Evolutionary conservation across 2,329 filamentous ascomycete species (phyloP), one percentile per base, ranked within the genome.

Genomic region (Aureobasidium sp.): DNA sequence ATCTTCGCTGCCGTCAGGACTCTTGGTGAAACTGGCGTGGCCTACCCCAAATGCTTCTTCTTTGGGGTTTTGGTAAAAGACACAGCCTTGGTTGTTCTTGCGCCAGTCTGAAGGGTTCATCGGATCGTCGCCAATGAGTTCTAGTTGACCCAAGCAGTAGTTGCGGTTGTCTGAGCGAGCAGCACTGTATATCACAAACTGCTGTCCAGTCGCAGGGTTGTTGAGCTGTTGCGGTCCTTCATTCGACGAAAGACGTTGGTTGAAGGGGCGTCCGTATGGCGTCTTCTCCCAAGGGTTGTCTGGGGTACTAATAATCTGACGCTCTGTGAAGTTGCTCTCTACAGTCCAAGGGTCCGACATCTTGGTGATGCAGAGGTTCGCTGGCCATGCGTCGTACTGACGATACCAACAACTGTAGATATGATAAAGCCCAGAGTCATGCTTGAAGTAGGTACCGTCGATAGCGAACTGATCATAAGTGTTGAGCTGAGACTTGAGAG

Each of bases 381-480:
- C 74, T 11, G 79, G 79, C 78, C 78, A 81, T 50, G 71, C 75
- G 38, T 74, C 73, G 65, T 78, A 79, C 19, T 73, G 68, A n/a
- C 68, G 70, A 61, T 74, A 72, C 70, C 74, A 75, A 65, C 74
- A 76, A 21, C 68, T 71, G 63, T 76, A 76, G 64, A 76, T 68
- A 61, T 76, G 74, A 63, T 75, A 75, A 1, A 75, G 67, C 0
- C 71, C 70, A 6, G 70, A 68, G 1, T 64, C 64, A 65, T 80
- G 74, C 60, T 73, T 70, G 66, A 80, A 79, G 67, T 81, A 81
- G 0, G 78, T 81, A 11, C 78, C 79, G 60, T 81, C 78, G 61
- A 81, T 81, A 23, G 78, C 77, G 64, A 81, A 81, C 62, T 81
- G 78, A 63, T 80, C 73, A 64, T 74, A 81, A 0, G 78, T 81